Conservation (phyloP, 805 yeast species). For the Suhomyces pyralidae region DNA sequence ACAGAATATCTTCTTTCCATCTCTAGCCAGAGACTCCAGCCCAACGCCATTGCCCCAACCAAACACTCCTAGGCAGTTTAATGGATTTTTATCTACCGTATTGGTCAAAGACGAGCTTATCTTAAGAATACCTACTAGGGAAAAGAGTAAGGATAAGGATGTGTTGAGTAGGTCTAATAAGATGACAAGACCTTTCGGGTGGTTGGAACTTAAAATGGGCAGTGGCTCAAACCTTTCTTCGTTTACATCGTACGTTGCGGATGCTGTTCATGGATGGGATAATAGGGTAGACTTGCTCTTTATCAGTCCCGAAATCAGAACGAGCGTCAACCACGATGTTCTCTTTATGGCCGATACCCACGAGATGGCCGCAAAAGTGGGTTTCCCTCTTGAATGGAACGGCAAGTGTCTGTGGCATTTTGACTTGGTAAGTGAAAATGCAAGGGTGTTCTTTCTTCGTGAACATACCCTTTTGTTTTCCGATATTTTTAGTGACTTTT, state of each 20-base stretch:
- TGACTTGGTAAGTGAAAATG: constrained; percentile 47
- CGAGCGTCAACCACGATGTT: constrained; percentile 88
- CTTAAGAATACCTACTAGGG: constrained; percentile 78
- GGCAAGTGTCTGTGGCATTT: constrained; percentile 71
- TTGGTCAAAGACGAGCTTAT: constrained; percentile 63
- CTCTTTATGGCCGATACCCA: constrained; percentile 62
- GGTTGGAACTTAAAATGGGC: constrained; percentile 74
- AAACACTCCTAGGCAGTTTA: constrained; percentile 54
- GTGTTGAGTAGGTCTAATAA: constrained; percentile 14
- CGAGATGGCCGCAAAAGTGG: constrained; percentile 51
- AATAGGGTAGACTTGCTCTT: constrained; percentile 48
- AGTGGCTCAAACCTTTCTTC: constrained; percentile 49
- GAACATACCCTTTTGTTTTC: constrained; percentile 76
- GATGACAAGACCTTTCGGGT: constrained; percentile 72
- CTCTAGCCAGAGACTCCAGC: constrained; percentile 53
- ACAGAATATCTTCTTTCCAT: constrained; percentile 67
- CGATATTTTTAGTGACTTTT: constrained; percentile 75
- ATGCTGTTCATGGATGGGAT: constrained; percentile 50
- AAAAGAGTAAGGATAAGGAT: constrained; percentile 67
- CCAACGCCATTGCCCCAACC: constrained; percentile 32
- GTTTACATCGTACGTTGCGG: constrained; percentile 52
- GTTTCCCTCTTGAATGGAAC: constrained; percentile 82
- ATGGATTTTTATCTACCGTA: constrained; percentile 55
- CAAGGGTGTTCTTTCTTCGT: constrained; percentile 64
- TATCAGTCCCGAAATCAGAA: constrained; percentile 57